Conservation (phyloP, 1,284 basidiomycete genomes). For the Ustanciosporium gigantosporum region DNA sequence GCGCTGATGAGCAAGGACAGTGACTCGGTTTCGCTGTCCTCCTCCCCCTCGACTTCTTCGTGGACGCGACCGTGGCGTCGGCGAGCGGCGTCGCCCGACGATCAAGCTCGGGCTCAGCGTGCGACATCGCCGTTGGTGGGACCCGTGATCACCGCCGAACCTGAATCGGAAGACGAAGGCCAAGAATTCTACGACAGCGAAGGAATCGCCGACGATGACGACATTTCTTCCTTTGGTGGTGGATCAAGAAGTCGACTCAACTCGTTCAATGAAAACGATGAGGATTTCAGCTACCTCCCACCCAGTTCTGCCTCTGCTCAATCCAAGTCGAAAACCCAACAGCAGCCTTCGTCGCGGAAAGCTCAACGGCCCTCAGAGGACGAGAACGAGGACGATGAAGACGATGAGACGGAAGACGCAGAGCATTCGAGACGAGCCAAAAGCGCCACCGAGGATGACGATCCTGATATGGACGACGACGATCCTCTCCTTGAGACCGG, state of each 20-base stretch:
- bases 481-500: slow-evolving; percentile 54
- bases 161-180: slow-evolving; percentile 30
- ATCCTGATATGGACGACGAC: slow-evolving; percentile 45
- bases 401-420: not conserved
- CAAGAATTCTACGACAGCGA: slow-evolving; percentile 37
- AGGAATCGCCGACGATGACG: slow-evolving; percentile 21
- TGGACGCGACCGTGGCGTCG: slow-evolving; percentile 46
- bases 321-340: not conserved
- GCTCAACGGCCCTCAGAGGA: not conserved
- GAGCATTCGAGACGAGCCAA: not conserved
- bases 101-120: not conserved
- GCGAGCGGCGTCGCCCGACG: slow-evolving; percentile 28
- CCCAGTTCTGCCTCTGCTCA: slow-evolving; percentile 13
- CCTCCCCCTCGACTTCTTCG: slow-evolving; percentile 3
- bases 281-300: slow-evolving; percentile 2
- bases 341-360: not conserved
- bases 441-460: slow-evolving; percentile 28
- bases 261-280: slow-evolving; percentile 12
- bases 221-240: slow-evolving; percentile 10
- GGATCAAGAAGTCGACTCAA: slow-evolving; percentile 2
- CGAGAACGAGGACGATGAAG: slow-evolving; percentile 1
- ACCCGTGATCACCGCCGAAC: slow-evolving; percentile 36
- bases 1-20: slow-evolving; percentile 2
- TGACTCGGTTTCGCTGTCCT: not conserved
- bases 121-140: slow-evolving; percentile 45